Conservation (phyloP, 148 eudicot genomes). For the Rhododendron ovatum region DNA sequence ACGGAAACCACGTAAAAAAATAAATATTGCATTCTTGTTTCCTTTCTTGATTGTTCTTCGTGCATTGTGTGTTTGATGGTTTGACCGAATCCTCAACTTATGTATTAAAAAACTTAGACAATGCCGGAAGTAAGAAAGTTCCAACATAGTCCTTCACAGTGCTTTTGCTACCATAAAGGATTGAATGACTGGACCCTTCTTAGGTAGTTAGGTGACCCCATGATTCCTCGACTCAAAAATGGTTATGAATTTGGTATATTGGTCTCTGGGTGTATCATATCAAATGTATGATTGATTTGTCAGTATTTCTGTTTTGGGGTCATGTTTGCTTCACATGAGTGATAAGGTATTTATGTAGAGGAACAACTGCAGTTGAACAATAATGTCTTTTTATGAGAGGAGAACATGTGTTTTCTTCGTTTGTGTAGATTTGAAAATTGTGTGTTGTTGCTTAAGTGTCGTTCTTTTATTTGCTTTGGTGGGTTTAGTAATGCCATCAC, state of each 20-base stretch:
- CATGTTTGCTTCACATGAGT: background rate
- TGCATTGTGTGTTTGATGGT: background rate
- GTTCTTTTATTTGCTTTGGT: conserved; percentile 3
- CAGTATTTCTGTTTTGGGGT: background rate
- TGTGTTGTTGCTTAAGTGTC: background rate
- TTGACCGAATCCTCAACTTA: background rate
- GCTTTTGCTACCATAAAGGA: background rate
- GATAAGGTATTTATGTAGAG: background rate
- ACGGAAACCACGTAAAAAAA: background rate
- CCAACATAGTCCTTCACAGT: background rate
- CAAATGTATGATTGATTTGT: background rate
- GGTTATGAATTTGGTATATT: background rate
- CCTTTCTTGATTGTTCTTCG: background rate
- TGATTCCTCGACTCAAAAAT: background rate
- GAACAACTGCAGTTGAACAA: background rate
- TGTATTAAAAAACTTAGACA: background rate
- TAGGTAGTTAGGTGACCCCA: background rate
- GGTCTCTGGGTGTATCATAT: background rate
- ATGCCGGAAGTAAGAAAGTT: background rate
- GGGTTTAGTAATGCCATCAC: conserved; percentile 19
- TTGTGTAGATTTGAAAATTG: background rate
- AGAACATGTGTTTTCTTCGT: background rate
- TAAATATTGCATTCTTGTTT: too few relatives aligned
- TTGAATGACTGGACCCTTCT: background rate
- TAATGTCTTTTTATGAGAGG: background rate